These are phyloP conservation scores for Botrytis elliptica DNA, from an alignment of 2,329 filamentous ascomycete species.

Conservation along the genomic window DNA sequence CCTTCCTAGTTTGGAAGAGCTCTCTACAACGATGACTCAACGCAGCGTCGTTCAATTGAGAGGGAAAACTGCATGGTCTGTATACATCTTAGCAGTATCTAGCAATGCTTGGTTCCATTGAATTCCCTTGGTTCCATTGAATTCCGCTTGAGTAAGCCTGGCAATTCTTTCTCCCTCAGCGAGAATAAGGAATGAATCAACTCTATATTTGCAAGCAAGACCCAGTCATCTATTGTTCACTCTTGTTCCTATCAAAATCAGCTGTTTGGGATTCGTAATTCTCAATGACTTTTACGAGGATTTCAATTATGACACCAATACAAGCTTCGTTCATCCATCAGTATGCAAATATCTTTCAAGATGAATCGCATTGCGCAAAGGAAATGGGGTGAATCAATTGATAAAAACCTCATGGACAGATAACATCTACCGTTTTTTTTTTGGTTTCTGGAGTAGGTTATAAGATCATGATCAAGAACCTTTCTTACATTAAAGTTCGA, in stretches of 20 bases:
- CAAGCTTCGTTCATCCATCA: background rate
- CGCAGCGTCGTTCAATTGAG: background rate
- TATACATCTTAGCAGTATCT: background rate
- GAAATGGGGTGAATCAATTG: background rate
- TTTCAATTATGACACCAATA: background rate
- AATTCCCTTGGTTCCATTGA: background rate
- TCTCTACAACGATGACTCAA: background rate
- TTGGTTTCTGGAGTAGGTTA: background rate
- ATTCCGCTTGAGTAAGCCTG: background rate
- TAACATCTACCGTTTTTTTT: background rate
- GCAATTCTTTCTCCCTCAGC: background rate
- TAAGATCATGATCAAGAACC: background rate
- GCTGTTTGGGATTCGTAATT: background rate
- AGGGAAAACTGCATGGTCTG: background rate
- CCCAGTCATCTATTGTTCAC: background rate
- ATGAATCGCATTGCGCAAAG: background rate
- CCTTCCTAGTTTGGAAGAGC: background rate
- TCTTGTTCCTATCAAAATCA: background rate
- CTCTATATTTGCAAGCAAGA: background rate
- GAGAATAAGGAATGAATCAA: background rate
- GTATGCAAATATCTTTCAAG: background rate
- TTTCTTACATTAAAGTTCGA: background rate
- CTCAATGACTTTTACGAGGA: background rate
- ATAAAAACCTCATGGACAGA: background rate
- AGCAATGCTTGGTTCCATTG: background rate